Evolutionary conservation across 805 yeast genomes (phyloP), one percentile per base, ranked within the genome.

Genomic region (Priceomyces fermenticarens): DNA sequence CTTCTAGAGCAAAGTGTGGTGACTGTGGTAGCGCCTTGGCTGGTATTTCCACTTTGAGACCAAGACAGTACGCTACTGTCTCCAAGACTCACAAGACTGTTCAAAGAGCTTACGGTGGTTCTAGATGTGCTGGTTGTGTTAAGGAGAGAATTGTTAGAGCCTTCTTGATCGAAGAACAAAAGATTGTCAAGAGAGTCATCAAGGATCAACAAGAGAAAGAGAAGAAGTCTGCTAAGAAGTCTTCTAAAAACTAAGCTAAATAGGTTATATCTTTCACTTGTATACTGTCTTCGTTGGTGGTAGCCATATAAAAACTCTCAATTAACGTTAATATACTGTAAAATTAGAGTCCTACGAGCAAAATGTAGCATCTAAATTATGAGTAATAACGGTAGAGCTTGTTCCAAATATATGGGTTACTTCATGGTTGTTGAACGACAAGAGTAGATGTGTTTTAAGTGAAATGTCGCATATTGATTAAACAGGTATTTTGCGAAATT

Each of bases 51-150:
- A 78, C 96, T 61, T 81, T 91, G 71, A 89, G 99, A 84, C 98
- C 99, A 81, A 88, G 97, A 80, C 80, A 88, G 79, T 90, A 87
- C 81, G 97, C 97, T 63, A 75, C 78, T 62, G 81, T 91, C 61
- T 88, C 98, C 59, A 90, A 85, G 81, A 88, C 96, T 69, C 86
- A 85, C 81, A 93, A 93, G 85, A 86, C 96, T 61, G 99, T 93
- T 61, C 90, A 91, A 70, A 93, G 99, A 84, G 90, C 97, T 64
- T 93, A 93, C 91, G 99, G 99, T 82, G 99, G 99, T 75, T 83
- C 88, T 69, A 85, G 86, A 81, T 88, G 93, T 81, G 97, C 91
- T 74, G 88, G 81, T 88, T 88, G 96, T 81, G 98, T 91, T 72
- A 91, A 91, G 85, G 96, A 91, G 79, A 88, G 97, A 85, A 84